phyloP scores from a whole-genome alignment of 345 rosid genomes.

The Eucalyptus melliodora region DNA sequence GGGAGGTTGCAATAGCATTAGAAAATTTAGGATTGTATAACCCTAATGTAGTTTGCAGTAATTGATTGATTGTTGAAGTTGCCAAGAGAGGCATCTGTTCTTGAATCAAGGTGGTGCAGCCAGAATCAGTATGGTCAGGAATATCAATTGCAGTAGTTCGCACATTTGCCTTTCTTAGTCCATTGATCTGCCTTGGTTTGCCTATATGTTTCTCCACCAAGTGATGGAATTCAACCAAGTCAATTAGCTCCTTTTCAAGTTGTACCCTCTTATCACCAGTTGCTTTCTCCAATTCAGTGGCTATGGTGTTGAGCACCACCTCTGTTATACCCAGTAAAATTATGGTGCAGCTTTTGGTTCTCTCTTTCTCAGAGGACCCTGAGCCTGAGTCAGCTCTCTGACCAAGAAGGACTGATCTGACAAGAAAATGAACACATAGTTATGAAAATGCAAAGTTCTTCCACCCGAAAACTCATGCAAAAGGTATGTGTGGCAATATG shows the following conservation, averaged over 20 bases:
- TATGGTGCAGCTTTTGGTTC: conserved; percentile 32
- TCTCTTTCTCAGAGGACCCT: conserved; percentile 37
- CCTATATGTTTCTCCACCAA: conserved; percentile 26
- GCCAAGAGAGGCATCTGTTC: conserved; percentile 43
- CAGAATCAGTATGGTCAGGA: conserved; percentile 10
- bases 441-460: background rate
- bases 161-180: conserved; percentile 27
- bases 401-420: conserved; percentile 51
- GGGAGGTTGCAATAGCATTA: conserved; percentile 18
- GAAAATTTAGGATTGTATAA: conserved; percentile 10
- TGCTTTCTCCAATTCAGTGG: conserved; percentile 49
- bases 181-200: conserved; percentile 26
- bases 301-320: conserved; percentile 46
- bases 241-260: conserved; percentile 50
- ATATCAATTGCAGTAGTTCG: conserved; percentile 13
- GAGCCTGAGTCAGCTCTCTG: conserved; percentile 34
- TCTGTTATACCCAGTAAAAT: conserved; percentile 47
- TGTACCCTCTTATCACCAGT: conserved; percentile 26
- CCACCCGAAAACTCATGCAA: background rate
- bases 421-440: conserved; percentile 9
- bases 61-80: conserved; percentile 60
- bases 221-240: conserved; percentile 32
- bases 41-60: conserved; percentile 25
- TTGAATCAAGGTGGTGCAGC: conserved; percentile 13
- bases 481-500: background rate